Evolutionary conservation across 352 stramenopile species (phyloP).

Genomic region (Phytophthora foliorum): DNA sequence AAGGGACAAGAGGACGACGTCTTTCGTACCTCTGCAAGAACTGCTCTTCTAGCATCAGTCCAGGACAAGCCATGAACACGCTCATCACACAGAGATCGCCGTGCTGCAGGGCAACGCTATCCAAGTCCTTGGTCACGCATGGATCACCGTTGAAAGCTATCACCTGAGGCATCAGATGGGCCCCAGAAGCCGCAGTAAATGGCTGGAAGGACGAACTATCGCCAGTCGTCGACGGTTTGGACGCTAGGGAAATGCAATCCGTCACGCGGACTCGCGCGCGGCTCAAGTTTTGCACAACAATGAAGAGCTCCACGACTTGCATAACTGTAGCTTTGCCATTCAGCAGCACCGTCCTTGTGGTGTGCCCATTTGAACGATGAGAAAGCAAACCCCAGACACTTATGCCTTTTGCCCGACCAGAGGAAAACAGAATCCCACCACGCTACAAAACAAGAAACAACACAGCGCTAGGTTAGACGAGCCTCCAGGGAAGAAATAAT

Average conservation of each 20-base stretch:
- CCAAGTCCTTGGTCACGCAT: slow-evolving; percentile 34
- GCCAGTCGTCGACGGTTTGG: not conserved
- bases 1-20: not conserved
- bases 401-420: slow-evolving; percentile 35
- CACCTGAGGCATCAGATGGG: slow-evolving; percentile 55
- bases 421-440: slow-evolving; percentile 44
- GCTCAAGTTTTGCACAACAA: slow-evolving; percentile 65
- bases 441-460: slow-evolving; percentile 22
- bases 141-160: slow-evolving; percentile 45
- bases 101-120: slow-evolving; percentile 45
- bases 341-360: slow-evolving; percentile 60
- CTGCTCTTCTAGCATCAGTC: slow-evolving; percentile 61
- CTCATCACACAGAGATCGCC: slow-evolving; percentile 60
- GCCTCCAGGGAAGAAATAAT: not conserved
- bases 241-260: slow-evolving; percentile 42
- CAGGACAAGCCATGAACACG: slow-evolving; percentile 59
- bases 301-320: slow-evolving; percentile 66
- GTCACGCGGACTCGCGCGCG: slow-evolving; percentile 37
- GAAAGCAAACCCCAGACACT: slow-evolving; percentile 54
- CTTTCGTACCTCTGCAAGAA: slow-evolving; percentile 58
- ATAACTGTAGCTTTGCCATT: slow-evolving; percentile 53
- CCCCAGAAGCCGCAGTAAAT: slow-evolving; percentile 46
- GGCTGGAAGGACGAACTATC: slow-evolving; percentile 32
- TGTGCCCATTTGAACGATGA: slow-evolving; percentile 64
- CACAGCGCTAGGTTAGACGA: not conserved